Evolutionary conservation across 331 rosid genomes (phyloP).

Genomic region (Prunus yedoensis): DNA sequence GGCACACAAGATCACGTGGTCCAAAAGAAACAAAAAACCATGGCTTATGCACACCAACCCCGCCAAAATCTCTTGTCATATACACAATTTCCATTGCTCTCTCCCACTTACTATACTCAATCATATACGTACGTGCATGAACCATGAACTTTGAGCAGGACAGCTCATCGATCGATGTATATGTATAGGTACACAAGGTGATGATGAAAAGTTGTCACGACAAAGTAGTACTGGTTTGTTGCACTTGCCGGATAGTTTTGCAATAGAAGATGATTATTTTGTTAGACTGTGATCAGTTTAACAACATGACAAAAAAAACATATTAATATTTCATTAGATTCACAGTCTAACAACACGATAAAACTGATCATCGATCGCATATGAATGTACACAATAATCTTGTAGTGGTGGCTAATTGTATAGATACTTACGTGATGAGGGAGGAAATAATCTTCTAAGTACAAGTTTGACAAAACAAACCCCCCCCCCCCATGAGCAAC

Average conservation of each 20-base stretch:
- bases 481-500: background rate
- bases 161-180: background rate
- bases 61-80: slow-evolving; percentile 26
- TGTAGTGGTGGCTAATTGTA: no score
- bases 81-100: background rate
- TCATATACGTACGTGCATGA: slow-evolving; percentile 22
- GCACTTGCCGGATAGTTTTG: background rate
- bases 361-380: no score
- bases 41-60: slow-evolving; percentile 17
- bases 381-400: background rate
- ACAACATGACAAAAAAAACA: background rate
- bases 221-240: background rate
- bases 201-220: background rate
- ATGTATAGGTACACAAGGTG: background rate
- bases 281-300: background rate
- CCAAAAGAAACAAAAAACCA: slow-evolving; percentile 13
- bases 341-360: no score
- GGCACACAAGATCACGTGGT: slow-evolving; percentile 48
- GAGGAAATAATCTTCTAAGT: background rate
- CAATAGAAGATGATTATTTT: background rate
- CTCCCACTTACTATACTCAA: background rate
- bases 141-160: background rate
- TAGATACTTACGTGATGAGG: background rate
- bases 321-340: background rate
- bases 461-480: background rate